Evolutionary conservation across 352 stramenopile genomes (phyloP), one percentile per base, ranked within the genome.

Genomic region (Globisporangium canariense): DNA sequence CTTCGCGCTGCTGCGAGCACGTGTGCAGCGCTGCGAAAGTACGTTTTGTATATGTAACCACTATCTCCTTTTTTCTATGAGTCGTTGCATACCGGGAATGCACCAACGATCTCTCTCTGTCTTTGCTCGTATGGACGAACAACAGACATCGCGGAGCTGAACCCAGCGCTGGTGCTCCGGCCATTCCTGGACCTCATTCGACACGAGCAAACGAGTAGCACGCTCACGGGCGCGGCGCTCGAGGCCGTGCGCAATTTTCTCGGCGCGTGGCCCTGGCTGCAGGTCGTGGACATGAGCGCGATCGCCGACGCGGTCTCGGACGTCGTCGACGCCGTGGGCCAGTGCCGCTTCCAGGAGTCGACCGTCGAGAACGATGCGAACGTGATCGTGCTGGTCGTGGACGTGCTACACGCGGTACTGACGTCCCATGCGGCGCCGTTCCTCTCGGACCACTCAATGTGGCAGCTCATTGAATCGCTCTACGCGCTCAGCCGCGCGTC

Each of bases 221-320:
- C 75, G 13, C 87, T 99, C 25, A 99, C 96, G 1, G 88, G 88
- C 4, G 90, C 91, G 7, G 93, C 97, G 14, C 80, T 99, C 25
- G 89, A 95, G 47, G 91, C 94, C 1, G 79, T 99, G 58, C 92
- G 98, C 80, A 98, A 98, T 66, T 98, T 99, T 56, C 74, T 99
- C 34, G 81, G 97, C 14, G 95, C 63, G 47, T 93, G 83, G 82
- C 77, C 83, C 18, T 93, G 83, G 83, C 18, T 60, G 16, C 46
- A 73, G 16, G 69, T 73, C n/a, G 69, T 72, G 41, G 79, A 88
- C 60, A 55, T 70, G 30, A 71, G 68, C 43, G 72, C 66, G 16
- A 62, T 75, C 45, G 67, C 71, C 0, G 83, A 95, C 46, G 79
- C 78, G 14, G 61, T 91, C 3, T 78, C 83, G 7, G 87, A 95